A percentile compares a stretch with the other conserved stretches of the same genome.
Evolutionary conservation across 768 basidiomycete species (phyloP).

Genomic region (Tremella yokohamensis): DNA sequence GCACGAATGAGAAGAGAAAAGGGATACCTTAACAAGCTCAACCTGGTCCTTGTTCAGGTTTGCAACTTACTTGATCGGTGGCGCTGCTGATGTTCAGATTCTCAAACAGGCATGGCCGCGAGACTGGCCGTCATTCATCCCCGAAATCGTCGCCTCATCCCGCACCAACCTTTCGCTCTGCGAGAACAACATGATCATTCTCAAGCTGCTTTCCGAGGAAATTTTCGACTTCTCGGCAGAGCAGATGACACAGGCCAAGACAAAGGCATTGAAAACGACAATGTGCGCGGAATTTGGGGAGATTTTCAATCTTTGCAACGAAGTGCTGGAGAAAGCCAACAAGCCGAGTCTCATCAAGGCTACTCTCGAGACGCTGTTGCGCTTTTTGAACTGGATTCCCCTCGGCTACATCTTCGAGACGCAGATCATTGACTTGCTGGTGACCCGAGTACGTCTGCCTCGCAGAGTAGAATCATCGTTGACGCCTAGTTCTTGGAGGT

Average conservation of each 20-base stretch:
- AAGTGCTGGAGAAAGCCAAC: conserved; percentile 94
- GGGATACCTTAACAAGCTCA: conserved; percentile 80
- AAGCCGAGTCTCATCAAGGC: conserved; percentile 91
- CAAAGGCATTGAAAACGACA: conserved; percentile 93
- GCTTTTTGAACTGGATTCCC: conserved; percentile 99
- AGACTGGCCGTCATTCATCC: conserved; percentile 97
- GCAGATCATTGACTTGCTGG: conserved; percentile 86
- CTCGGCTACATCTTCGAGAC: conserved; percentile 99
- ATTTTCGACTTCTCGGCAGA: conserved; percentile 99
- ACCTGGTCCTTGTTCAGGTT: conserved; percentile 91
- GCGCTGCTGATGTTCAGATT: conserved; percentile 60
- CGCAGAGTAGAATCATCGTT: conserved; percentile 3
- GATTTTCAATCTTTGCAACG: conserved; percentile 94
- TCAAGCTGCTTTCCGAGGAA: conserved; percentile 94
- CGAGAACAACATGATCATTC: conserved; percentile 99
- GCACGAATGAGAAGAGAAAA: conserved; percentile 82
- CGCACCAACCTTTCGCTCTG: conserved; percentile 93
- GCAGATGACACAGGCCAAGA: conserved; percentile 96
- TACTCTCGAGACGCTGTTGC: conserved; percentile 86
- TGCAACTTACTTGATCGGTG: conserved; percentile 30
- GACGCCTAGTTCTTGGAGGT: conserved; percentile 81
- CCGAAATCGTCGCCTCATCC: conserved; percentile 93
- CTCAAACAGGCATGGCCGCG: conserved; percentile 99
- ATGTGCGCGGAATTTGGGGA: conserved; percentile 97
- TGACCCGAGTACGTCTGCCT: conserved; percentile 70